These are phyloP conservation scores for Hanseniaspora vineae DNA, from an alignment of 805 yeast species.

Conservation along the genomic window DNA sequence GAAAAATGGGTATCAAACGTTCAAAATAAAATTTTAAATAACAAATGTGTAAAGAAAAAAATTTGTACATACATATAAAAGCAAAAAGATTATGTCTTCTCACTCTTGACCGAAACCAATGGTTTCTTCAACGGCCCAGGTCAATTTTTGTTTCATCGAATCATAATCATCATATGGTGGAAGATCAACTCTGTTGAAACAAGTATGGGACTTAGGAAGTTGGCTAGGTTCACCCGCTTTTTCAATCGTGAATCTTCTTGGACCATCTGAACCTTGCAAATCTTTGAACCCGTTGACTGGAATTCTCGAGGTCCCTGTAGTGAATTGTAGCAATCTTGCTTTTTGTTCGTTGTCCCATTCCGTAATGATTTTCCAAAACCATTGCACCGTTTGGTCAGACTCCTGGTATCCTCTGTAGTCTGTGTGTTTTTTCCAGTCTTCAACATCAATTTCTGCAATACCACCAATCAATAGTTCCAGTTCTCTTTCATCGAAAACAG, in stretches of 20 bases:
- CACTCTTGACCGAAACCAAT: slow-evolving; percentile 98
- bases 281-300: slow-evolving; percentile 99
- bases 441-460: slow-evolving; percentile 92
- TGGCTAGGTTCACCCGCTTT: slow-evolving; percentile 92
- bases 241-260: slow-evolving; percentile 96
- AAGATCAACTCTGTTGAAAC: slow-evolving; percentile 96
- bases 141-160: slow-evolving; percentile 74
- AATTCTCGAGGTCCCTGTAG: slow-evolving; percentile 97
- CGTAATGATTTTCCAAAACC: slow-evolving; percentile 94
- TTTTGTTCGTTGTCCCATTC: slow-evolving; percentile 96
- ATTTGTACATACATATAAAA: slow-evolving; percentile 25
- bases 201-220: slow-evolving; percentile 93
- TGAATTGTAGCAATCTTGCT: slow-evolving; percentile 89
- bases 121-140: slow-evolving; percentile 96
- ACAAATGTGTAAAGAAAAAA: not conserved
- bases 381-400: slow-evolving; percentile 88
- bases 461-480: slow-evolving; percentile 95
- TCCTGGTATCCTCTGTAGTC: slow-evolving; percentile 98
- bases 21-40: no score
- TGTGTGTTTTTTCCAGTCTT: slow-evolving; percentile 98
- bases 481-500: slow-evolving; percentile 96
- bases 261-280: slow-evolving; percentile 97
- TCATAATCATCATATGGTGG: slow-evolving; percentile 87
- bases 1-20: no score
- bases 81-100: slow-evolving; percentile 13